Evolutionary conservation across 495 filamentous ascomycete species (phyloP).

Genomic region (Stereocaulon alpinum): DNA sequence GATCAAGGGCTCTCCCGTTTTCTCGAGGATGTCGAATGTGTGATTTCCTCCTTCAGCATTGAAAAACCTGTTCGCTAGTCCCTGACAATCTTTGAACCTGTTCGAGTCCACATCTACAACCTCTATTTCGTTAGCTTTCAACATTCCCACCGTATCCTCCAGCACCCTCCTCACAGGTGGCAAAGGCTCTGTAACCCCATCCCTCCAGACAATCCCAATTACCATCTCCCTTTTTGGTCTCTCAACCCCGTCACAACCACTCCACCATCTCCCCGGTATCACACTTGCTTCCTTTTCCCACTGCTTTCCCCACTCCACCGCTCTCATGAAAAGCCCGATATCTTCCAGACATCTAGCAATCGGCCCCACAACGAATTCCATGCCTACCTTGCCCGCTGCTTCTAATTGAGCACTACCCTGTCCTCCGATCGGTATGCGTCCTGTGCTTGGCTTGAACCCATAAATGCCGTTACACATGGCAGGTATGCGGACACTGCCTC

Average conservation of each 20-base stretch:
- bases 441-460: conserved; percentile 47
- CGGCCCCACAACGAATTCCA: conserved; percentile 43
- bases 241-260: conserved; percentile 6
- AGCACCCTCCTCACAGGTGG: conserved; percentile 47
- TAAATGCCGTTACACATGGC: conserved; percentile 50
- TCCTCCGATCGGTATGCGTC: conserved; percentile 45
- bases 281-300: conserved; percentile 37
- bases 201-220: conserved; percentile 46
- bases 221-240: conserved; percentile 27
- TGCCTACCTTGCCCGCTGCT: conserved; percentile 31
- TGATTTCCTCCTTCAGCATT: conserved; percentile 41
- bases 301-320: conserved; percentile 36
- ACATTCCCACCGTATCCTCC: conserved; percentile 36
- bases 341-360: conserved; percentile 37
- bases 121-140: conserved; percentile 38
- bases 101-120: conserved; percentile 45
- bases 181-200: conserved; percentile 47
- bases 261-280: conserved; percentile 41
- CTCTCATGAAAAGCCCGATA: conserved; percentile 40
- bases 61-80: conserved; percentile 47
- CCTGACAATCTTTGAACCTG: conserved; percentile 41
- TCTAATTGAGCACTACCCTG: conserved; percentile 35
- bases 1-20: conserved; percentile 44
- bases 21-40: conserved; percentile 45
- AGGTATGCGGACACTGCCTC: conserved; percentile 52